Percentiles rank a stretch among this genome's conserved stretches.
phyloP scores from a whole-genome alignment of 768 basidiomycete species.

The Tricholoma terreum region DNA sequence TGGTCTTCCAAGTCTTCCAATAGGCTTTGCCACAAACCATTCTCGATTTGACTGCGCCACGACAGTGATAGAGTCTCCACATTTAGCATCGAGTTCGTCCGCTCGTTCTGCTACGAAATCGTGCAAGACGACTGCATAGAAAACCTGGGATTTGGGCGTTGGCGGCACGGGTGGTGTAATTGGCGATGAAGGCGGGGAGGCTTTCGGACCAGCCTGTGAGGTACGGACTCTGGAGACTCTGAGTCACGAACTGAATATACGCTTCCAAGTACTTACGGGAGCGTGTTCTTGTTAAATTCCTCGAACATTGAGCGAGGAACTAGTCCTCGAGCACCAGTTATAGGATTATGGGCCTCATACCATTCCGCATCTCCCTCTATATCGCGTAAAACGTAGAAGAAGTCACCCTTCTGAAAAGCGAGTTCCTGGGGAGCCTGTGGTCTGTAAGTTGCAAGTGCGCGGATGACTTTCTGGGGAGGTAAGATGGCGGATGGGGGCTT shows the following conservation, averaged over 20 bases:
- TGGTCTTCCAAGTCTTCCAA: slow-evolving; percentile 90
- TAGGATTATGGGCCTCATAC: slow-evolving; percentile 95
- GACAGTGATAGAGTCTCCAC: slow-evolving; percentile 92
- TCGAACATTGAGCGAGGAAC: slow-evolving; percentile 89
- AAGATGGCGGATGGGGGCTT: slow-evolving; percentile 68
- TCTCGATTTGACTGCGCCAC: slow-evolving; percentile 99
- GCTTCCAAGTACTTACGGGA: slow-evolving; percentile 46
- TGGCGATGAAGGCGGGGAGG: slow-evolving; percentile 18
- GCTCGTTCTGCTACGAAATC: slow-evolving; percentile 94
- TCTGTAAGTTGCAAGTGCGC: slow-evolving; percentile 65
- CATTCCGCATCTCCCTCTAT: slow-evolving; percentile 54
- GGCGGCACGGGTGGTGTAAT: slow-evolving; percentile 26
- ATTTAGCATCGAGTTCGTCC: slow-evolving; percentile 93
- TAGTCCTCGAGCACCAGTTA: slow-evolving; percentile 85
- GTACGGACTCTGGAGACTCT: slow-evolving; percentile 35
- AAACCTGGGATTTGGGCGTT: slow-evolving; percentile 55
- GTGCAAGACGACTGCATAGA: slow-evolving; percentile 93
- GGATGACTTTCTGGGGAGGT: slow-evolving; percentile 94
- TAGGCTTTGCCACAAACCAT: slow-evolving; percentile 99
- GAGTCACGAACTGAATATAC: slow-evolving; percentile 1
- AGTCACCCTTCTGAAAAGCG: slow-evolving; percentile 90
- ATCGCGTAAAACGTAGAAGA: slow-evolving; percentile 93
- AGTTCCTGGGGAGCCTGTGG: slow-evolving; percentile 81
- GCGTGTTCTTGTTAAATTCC: slow-evolving; percentile 74
- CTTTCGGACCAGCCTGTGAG: slow-evolving; percentile 36